These are phyloP conservation scores for Penicillium sp. DNA, from an alignment of 2,329 filamentous ascomycete species.

Conservation along the genomic window DNA sequence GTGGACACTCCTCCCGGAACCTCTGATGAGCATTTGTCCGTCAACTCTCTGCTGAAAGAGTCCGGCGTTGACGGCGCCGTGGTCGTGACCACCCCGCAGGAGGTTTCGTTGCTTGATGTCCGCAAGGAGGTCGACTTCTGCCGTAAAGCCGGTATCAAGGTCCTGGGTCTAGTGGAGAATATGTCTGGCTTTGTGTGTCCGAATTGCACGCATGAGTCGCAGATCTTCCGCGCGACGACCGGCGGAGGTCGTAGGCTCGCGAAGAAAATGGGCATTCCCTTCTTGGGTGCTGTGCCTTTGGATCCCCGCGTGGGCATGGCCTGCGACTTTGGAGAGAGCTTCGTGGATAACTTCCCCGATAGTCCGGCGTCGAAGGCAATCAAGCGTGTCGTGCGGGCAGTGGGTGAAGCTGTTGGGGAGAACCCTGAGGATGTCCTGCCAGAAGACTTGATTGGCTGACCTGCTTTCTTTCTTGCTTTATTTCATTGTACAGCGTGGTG, in stretches of 20 bases:
- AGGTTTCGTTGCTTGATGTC: conserved; percentile 88
- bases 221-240: conserved; percentile 90
- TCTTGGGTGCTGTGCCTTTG: conserved; percentile 84
- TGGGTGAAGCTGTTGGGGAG: conserved; percentile 68
- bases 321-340: conserved; percentile 96
- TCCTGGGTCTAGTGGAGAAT: conserved; percentile 92
- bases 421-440: conserved; percentile 55
- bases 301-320: conserved; percentile 95
- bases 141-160: conserved; percentile 83
- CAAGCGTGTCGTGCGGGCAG: conserved; percentile 72
- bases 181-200: conserved; percentile 98
- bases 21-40: conserved; percentile 90
- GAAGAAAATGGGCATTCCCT: conserved; percentile 83
- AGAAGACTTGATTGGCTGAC: conserved; percentile 32
- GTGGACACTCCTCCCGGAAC: conserved; percentile 97
- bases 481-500: conserved; percentile 23
- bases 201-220: conserved; percentile 74
- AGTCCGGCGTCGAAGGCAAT: conserved; percentile 87
- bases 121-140: conserved; percentile 98
- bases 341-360: conserved; percentile 90
- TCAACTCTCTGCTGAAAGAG: conserved; percentile 88
- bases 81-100: conserved; percentile 91
- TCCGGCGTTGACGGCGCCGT: conserved; percentile 92
- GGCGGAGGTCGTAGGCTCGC: conserved; percentile 81
- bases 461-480: conserved; percentile 7